Evolutionary conservation across 1,284 basidiomycete species (phyloP).

Genomic region (Austroboletus niveus): DNA sequence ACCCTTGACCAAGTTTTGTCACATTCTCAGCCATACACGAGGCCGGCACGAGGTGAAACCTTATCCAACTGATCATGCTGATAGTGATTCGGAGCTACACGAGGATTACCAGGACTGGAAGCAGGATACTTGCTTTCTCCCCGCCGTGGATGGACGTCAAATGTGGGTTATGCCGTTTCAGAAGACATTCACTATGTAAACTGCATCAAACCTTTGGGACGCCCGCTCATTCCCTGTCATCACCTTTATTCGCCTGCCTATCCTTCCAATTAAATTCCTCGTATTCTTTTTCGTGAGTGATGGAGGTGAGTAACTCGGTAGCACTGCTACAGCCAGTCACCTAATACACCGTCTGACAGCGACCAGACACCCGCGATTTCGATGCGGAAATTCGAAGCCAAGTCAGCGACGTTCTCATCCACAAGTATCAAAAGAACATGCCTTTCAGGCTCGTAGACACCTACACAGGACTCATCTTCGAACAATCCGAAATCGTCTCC

Average conservation of each 20-base stretch:
- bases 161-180: neutral
- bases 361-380: conserved; percentile 6
- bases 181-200: neutral
- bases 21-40: neutral
- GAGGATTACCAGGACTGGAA: neutral
- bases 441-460: conserved; percentile 25
- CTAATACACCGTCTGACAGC: neutral
- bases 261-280: neutral
- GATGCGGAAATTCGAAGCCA: conserved; percentile 8
- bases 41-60: neutral
- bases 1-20: neutral
- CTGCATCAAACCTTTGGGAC: neutral
- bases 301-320: conserved; percentile 1
- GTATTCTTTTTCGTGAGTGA: neutral
- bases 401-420: conserved; percentile 14
- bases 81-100: neutral
- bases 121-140: too few relatives aligned
- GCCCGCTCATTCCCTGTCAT: neutral
- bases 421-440: conserved; percentile 20
- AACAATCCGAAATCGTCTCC: conserved; percentile 12
- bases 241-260: too few relatives aligned
- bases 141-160: neutral
- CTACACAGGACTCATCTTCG: conserved; percentile 24
- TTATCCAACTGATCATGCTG: conserved; percentile 10
- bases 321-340: neutral